Evolutionary conservation across 192 early-diverging fungal species (phyloP).

Genomic region (Bifiguratus adelaidae): DNA sequence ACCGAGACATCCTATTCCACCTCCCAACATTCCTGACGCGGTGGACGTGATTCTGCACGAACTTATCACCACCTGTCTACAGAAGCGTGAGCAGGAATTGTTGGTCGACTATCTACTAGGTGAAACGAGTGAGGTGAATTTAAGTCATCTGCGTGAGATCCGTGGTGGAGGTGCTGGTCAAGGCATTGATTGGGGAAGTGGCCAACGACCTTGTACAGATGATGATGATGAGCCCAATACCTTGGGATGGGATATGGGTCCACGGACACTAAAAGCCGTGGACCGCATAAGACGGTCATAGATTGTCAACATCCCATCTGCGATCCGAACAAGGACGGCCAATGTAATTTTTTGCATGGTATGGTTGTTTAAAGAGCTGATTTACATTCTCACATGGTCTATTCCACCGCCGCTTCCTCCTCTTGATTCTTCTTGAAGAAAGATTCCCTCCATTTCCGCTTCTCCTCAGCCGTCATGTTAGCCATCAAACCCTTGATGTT

Average conservation of each 20-base stretch:
- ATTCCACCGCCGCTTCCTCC: too few relatives aligned
- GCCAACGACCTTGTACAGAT: too few relatives aligned
- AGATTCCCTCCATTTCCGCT: slow-evolving; percentile 26
- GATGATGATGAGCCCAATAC: too few relatives aligned
- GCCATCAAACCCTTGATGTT: slow-evolving; percentile 35
- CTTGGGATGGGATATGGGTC: too few relatives aligned
- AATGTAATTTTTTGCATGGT: too few relatives aligned
- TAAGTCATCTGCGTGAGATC: neutral
- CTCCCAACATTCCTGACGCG: neutral
- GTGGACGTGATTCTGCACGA: neutral
- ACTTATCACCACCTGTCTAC: neutral
- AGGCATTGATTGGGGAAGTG: too few relatives aligned
- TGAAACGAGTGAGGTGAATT: neutral
- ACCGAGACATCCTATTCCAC: neutral
- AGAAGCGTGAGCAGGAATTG: neutral
- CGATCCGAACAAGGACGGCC: too few relatives aligned
- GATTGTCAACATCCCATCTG: too few relatives aligned
- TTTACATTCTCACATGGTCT: too few relatives aligned
- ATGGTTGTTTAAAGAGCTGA: too few relatives aligned
- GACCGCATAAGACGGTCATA: too few relatives aligned
- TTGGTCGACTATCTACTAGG: neutral
- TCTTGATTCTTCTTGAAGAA: slow-evolving; percentile 29
- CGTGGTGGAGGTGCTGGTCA: neutral
- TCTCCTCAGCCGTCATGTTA: slow-evolving; percentile 25
- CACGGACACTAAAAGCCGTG: too few relatives aligned